Base-by-base conservation (phyloP, 129 eudicot species). In the Centella asiatica region DNA sequence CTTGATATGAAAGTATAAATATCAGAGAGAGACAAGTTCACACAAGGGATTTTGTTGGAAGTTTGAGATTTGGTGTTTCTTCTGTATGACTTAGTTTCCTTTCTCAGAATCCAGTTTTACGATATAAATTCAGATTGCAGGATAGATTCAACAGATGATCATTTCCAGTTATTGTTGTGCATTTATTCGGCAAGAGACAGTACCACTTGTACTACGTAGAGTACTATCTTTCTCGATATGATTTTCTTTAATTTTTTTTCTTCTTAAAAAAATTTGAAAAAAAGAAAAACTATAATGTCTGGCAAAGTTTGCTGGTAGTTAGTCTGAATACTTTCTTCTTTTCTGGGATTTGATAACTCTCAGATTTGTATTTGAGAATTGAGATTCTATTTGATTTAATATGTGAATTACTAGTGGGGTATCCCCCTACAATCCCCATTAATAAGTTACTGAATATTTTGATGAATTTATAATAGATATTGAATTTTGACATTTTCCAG, bases 81-180 rank as follows among this genome's bases (percentile, higher is more conserved):
- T 19, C 54, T 60, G 51, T 20, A 59, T 32, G 66, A 25, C 36
- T 20, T 76, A 57, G 78, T 75, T 50, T 71, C 34, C 69, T 58
- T 78, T 49, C 57, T 71, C 63, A 31, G 80, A 66, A 73, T 74
- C 66, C 36, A 57, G 34, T 59, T n/a, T n/a, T 64, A 72, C 69
- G 76, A 64, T 73, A 79, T 72, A 68, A 57, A 56, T 68, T 72
- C 75, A 66, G 77, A 51, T 69, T 62, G 71, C 77, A 64, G 77
- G 72, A 66, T 78, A 70, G 60, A 60, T 69, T 37, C 57, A 12
- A 47, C n/a, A 25, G 25, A 27, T 22, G 59, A 58, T 50, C 72
- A 36, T 52, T 31, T 60, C 64, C 12, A 31, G 73, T 70, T 61
- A 58, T 48, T 52, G 62, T 55, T 65, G 62, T 64, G 75, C 67